These are phyloP conservation scores for Arthrinium phaeospermum DNA, from an alignment of 2,329 filamentous ascomycete species.

Conservation along the genomic window DNA sequence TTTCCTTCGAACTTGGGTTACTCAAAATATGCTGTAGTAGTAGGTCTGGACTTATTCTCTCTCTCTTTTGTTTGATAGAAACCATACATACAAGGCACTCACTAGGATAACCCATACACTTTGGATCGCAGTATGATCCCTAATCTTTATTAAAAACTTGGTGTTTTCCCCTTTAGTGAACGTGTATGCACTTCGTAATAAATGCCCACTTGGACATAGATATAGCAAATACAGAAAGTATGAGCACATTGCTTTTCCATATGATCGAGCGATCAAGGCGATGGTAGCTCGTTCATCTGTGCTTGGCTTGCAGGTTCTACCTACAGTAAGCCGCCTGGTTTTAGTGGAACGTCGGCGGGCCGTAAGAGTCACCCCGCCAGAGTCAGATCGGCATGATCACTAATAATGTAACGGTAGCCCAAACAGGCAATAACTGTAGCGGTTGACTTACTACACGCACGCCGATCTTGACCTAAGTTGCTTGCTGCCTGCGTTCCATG, in stretches of 20 bases:
- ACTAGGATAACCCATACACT: neutral
- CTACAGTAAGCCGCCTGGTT: neutral
- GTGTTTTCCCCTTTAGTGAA: no score
- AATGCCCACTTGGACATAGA: no score
- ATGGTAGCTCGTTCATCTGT: neutral
- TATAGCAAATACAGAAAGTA: no score
- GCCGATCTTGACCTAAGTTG: neutral
- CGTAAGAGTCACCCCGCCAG: conserved; percentile 1
- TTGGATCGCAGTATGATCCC: neutral
- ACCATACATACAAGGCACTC: conserved; percentile 13
- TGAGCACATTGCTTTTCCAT: no score
- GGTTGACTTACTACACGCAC: neutral
- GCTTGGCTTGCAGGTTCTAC: neutral
- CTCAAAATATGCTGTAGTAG: neutral
- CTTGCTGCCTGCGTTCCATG: neutral
- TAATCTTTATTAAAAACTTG: no score
- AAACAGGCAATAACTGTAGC: neutral
- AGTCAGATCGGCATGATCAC: neutral
- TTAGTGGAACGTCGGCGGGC: conserved; percentile 5
- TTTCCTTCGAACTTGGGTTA: neutral
- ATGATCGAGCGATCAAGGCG: neutral
- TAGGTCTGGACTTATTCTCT: neutral
- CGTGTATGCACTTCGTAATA: no score
- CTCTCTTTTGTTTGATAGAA: neutral
- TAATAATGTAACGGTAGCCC: neutral